These are phyloP conservation scores for Fonsecaea monophora DNA, from an alignment of 2,329 filamentous ascomycete genomes.

Conservation along the genomic window DNA sequence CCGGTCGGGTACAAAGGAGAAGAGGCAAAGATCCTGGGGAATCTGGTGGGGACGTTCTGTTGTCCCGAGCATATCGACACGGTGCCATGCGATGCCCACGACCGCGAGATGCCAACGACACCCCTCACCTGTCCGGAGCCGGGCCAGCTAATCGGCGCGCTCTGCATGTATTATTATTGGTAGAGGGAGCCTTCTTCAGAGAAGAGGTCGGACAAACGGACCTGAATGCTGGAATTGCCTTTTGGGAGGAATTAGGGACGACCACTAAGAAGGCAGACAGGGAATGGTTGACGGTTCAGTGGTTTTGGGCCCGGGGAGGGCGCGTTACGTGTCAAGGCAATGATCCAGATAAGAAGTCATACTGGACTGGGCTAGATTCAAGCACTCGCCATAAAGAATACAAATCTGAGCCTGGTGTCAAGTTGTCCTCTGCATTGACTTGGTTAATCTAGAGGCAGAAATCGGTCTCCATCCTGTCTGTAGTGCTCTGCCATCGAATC, in stretches of 20 bases:
- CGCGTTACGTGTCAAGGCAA: too few relatives aligned
- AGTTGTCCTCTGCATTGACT: background rate
- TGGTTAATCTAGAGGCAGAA: background rate
- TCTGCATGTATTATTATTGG: constrained; percentile 7
- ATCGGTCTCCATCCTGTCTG: background rate
- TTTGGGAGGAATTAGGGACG: background rate
- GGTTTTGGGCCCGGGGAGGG: background rate
- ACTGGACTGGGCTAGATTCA: too few relatives aligned
- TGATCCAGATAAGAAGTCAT: too few relatives aligned
- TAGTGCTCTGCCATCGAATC: background rate
- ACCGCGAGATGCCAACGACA: constrained; percentile 10
- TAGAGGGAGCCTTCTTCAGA: background rate
- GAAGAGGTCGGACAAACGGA: background rate
- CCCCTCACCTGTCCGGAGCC: constrained; percentile 15
- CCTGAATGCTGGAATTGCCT: background rate
- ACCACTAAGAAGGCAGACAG: background rate
- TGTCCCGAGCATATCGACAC: constrained; percentile 12
- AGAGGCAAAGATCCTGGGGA: background rate
- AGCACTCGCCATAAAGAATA: too few relatives aligned
- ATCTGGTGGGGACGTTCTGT: constrained; percentile 23
- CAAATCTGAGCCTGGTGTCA: background rate
- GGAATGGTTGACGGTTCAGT: background rate
- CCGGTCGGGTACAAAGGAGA: constrained; percentile 15
- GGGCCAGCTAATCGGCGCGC: constrained; percentile 1
- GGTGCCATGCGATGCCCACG: constrained; percentile 4